Base-by-base conservation (phyloP, 176 grass and related monocot species). In the Zizania latifolia region DNA sequence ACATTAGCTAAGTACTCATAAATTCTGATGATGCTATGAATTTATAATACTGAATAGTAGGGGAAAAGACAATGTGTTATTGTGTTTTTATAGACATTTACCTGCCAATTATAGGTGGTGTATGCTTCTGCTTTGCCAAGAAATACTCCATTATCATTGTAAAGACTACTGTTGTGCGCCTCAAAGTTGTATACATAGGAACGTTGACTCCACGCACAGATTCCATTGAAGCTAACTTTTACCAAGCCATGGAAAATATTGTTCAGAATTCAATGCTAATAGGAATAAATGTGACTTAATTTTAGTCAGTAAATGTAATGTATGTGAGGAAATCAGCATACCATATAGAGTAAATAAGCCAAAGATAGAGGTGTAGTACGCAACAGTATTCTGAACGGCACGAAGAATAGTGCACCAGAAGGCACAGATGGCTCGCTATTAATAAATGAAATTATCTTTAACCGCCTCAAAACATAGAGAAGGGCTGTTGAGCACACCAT, bases 291-390 rank as follows among this genome's bases (percentile, higher is more conserved):
- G 12, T 60, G 13, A 4, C 12, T 53, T 53, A 74, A 26, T 35
- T 23, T 44, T 33, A 74, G 34, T 34, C 33, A 53, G 2, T 43
- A 36, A 32, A 7, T 12, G 21, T 74, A 43, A 31, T 24, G 11
- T 78, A 34, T n/a, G 21, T 6, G 7, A 78, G 51, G 58, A 13
- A 64, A 57, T 58, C 39, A 74, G 27, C 72, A 29, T 99, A 99
- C 96, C 96, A 99, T 99, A 65, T 99, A 99, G 59, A 99, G 89
- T 80, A 99, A 90, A 66, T 99, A 99, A n/a, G 92, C 71, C 71
- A 99, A 65, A 23, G 96, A 99, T 65, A 99, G 96, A 28, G 96
- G 96, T 74, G 86, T 78, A 16, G 96, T 99, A 56, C 89, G 89
- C 62, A 95, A 76, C 80, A 95, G 63, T 72, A 86, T 92, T 67